Evolutionary conservation across 352 stramenopile species (phyloP).

Genomic region (Hyaloperonospora arabidopsidis): DNA sequence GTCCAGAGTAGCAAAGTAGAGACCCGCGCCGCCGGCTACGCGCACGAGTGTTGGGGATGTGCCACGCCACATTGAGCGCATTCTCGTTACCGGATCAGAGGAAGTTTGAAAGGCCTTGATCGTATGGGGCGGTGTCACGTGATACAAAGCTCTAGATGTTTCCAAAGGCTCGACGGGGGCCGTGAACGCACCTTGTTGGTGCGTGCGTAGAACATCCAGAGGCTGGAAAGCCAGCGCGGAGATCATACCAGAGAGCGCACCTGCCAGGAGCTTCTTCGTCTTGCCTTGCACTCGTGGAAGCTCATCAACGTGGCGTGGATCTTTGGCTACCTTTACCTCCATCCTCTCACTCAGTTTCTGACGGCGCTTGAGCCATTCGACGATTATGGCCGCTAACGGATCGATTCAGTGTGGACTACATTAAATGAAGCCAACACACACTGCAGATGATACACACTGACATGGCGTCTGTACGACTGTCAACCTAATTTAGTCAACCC

Average conservation of each 20-base stretch:
- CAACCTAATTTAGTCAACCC: no score
- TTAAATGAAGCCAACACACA: no score
- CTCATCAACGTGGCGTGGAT: slow-evolving; percentile 25
- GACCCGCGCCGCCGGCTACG: slow-evolving; percentile 66
- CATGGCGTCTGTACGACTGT: no score
- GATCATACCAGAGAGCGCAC: slow-evolving; percentile 67
- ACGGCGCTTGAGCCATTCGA: no score
- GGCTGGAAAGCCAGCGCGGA: slow-evolving; percentile 81
- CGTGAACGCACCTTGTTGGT: slow-evolving; percentile 77
- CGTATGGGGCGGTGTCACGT: slow-evolving; percentile 14
- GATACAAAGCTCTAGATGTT: slow-evolving; percentile 5
- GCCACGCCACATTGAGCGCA: slow-evolving; percentile 77
- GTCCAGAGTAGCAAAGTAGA: slow-evolving; percentile 82
- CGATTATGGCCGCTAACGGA: no score
- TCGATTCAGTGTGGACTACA: no score
- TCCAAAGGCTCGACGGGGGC: slow-evolving; percentile 10
- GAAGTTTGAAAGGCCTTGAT: slow-evolving; percentile 16
- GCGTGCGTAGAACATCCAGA: slow-evolving; percentile 76
- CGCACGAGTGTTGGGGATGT: slow-evolving; percentile 75
- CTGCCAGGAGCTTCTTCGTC: slow-evolving; percentile 64
- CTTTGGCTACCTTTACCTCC: background rate
- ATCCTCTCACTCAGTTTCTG: slow-evolving; percentile 14
- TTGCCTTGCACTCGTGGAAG: slow-evolving; percentile 33
- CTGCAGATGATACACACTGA: no score
- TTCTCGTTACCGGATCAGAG: slow-evolving; percentile 21